These are phyloP conservation scores for Euptelea pleiosperma DNA, from an alignment of 164 flowering plant genomes.

Conservation along the genomic window DNA sequence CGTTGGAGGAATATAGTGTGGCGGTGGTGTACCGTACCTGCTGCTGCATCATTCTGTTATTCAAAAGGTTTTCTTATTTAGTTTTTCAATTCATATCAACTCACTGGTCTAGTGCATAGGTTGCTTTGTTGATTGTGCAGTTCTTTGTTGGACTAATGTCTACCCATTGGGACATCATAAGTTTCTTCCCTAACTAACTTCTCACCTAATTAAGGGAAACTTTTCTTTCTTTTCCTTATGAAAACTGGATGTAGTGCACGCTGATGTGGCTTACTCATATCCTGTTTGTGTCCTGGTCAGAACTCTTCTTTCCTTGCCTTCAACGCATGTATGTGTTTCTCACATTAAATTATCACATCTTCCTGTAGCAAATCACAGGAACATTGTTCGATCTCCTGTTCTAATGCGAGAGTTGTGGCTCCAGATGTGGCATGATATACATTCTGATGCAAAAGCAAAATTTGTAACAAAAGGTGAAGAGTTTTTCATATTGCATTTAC, in stretches of 20 bases:
- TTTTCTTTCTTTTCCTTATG: background rate
- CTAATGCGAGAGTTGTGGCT: slow-evolving; percentile 98
- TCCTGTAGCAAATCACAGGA: slow-evolving; percentile 85
- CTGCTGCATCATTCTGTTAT: too few relatives aligned
- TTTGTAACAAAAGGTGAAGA: slow-evolving; percentile 85
- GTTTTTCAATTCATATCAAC: too few relatives aligned
- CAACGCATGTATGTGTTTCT: background rate
- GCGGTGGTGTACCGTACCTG: too few relatives aligned
- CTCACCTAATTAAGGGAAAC: background rate
- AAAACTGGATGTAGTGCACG: background rate
- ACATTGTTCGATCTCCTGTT: slow-evolving; percentile 81
- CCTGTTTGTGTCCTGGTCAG: background rate
- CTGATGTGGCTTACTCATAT: background rate
- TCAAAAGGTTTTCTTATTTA: too few relatives aligned
- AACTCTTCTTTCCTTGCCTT: slow-evolving; percentile 4
- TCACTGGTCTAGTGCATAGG: too few relatives aligned
- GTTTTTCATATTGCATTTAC: background rate
- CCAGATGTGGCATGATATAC: slow-evolving; percentile 97
- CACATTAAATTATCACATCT: slow-evolving; percentile 15
- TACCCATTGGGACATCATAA: too few relatives aligned
- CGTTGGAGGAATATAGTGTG: too few relatives aligned
- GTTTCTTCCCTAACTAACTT: background rate
- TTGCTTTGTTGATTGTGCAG: too few relatives aligned
- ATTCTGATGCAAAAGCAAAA: slow-evolving; percentile 62
- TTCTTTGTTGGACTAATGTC: too few relatives aligned